Evolutionary conservation across 148 eudicot genomes (phyloP), one percentile per base, ranked within the genome.

Genomic region (Chenopodium formosanum): DNA sequence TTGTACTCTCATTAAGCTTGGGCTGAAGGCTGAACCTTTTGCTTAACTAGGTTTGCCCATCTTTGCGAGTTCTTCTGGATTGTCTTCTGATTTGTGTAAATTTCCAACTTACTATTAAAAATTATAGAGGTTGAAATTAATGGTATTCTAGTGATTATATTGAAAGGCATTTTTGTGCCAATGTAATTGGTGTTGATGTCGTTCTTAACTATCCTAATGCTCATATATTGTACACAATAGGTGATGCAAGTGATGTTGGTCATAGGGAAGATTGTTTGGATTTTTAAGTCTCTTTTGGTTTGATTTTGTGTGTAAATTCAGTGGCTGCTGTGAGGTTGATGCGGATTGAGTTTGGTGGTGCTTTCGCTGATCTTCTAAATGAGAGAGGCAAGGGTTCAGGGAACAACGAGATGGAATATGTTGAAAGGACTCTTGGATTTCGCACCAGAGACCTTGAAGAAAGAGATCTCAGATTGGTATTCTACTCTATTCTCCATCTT

Each of bases 291-390:
- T 81, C 22, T 63, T 67, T 31, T 82, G 29, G 78, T 65, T 74
- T 76, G 83, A 76, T 31, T 52, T 73, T 9, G 14, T 75, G 48
- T 79, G 62, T 17, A 56, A 56, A 56, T 56, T 56, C 20, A 56
- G 62, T 56, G 62, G 62, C 16, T 84, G 94, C 97, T 29, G 97
- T 93, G 91, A 90, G 99, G 81, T 88, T 95, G 91, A 93, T 95
- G 99, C 90, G 99, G 50, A 95, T 95, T 79, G 94, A 95, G 87
- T 71, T 90, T 71, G 99, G 99, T 74, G 99, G 99, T 47, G 99
- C 99, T 68, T 95, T 92, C 86, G 99, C 97, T 63, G 98, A 95
- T 82, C 94, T 95, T 69, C 82, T 95, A 81, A 95, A 95, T 79
- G 97, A 91, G 81, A 91, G 89, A 84, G 97, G 97, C 81, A 95